Evolutionary conservation across 2,329 filamentous ascomycete species (phyloP).

Genomic region (Macrophomina phaseolina): DNA sequence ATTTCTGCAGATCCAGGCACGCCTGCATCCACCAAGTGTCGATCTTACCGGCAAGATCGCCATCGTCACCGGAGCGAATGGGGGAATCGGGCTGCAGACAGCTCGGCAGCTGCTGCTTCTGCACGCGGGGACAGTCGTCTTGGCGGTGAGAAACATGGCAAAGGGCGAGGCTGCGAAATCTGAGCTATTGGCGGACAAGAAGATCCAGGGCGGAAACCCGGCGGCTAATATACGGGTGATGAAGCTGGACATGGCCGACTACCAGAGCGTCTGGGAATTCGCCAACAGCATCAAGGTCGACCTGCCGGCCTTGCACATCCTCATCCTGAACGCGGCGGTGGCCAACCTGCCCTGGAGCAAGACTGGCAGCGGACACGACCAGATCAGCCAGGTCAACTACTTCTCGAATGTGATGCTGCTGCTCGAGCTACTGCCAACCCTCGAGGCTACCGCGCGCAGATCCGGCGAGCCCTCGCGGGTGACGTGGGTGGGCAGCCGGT

Average conservation of each 20-base stretch:
- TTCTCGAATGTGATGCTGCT: conserved; percentile 2
- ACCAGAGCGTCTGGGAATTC: conserved; percentile 6
- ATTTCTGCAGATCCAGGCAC: neutral
- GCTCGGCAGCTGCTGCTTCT: conserved; percentile 1
- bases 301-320: neutral
- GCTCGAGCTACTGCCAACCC: conserved; percentile 6
- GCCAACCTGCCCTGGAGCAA: neutral
- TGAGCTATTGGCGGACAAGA: neutral
- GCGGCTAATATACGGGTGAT: neutral
- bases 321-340: conserved; percentile 15
- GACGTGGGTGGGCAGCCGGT: conserved; percentile 19
- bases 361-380: neutral
- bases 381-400: conserved; percentile 17
- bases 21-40: neutral
- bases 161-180: conserved; percentile 11
- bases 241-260: conserved; percentile 20
- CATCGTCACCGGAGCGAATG: conserved; percentile 32
- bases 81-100: conserved; percentile 30
- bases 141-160: conserved; percentile 5
- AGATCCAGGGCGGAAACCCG: neutral
- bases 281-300: neutral
- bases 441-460: neutral
- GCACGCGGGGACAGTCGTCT: neutral
- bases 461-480: neutral
- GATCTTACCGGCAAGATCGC: conserved; percentile 26